Evolutionary conservation across 495 filamentous ascomycete species (phyloP).

Genomic region (Aspergillus sparsus): DNA sequence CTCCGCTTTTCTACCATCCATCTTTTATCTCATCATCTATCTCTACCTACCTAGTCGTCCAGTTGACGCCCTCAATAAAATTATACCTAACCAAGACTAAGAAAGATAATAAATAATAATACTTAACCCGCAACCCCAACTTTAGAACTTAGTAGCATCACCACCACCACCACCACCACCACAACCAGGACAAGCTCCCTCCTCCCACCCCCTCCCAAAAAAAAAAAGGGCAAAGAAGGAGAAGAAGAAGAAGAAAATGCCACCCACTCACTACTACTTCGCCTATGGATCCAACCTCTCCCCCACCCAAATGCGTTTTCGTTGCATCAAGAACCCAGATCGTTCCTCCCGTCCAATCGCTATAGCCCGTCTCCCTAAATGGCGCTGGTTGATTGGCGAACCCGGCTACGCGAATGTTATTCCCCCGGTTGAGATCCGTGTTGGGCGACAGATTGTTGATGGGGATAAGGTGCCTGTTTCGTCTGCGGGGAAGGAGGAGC

Average conservation of each 20-base stretch:
- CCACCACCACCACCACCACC: not conserved
- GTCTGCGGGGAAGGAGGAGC: conserved; percentile 11
- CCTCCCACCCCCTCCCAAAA: conserved; percentile 3
- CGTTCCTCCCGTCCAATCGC: conserved; percentile 52
- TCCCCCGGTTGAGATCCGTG: conserved; percentile 32
- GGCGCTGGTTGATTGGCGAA: conserved; percentile 67
- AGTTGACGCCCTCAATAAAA: too few relatives aligned
- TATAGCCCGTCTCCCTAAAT: conserved; percentile 49
- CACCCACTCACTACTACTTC: conserved; percentile 57
- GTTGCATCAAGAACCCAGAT: conserved; percentile 56
- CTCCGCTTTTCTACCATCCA: too few relatives aligned
- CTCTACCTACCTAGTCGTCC: too few relatives aligned
- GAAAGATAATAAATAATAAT: too few relatives aligned
- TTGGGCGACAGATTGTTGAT: conserved; percentile 25
- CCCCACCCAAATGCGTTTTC: conserved; percentile 61
- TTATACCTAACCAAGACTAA: too few relatives aligned
- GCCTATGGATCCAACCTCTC: conserved; percentile 76
- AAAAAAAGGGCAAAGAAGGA: not conserved
- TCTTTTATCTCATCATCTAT: too few relatives aligned
- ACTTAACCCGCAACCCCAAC: too few relatives aligned
- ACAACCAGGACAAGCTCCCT: conserved; percentile 6
- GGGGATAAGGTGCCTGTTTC: conserved; percentile 16
- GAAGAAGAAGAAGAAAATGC: conserved; percentile 2
- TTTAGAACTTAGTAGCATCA: too few relatives aligned
- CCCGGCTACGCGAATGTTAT: conserved; percentile 72